phyloP scores from a whole-genome alignment of 805 yeast species.

The Candida pini region DNA sequence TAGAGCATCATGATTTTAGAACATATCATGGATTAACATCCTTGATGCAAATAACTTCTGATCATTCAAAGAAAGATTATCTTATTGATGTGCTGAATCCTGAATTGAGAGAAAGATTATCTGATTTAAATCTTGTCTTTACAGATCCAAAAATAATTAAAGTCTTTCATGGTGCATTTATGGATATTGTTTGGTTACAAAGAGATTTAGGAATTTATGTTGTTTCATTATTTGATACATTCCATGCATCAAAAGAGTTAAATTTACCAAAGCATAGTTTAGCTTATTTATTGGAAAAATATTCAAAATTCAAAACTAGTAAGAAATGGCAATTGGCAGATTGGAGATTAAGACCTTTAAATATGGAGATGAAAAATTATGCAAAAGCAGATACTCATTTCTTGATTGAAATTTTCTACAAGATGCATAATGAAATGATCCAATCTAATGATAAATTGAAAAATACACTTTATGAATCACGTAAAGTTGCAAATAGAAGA shows the following conservation, averaged over 20 bases:
- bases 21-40: slow-evolving; percentile 88
- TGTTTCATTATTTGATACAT: slow-evolving; percentile 89
- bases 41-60: slow-evolving; percentile 85
- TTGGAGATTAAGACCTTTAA: slow-evolving; percentile 89
- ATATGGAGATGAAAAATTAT: slow-evolving; percentile 68
- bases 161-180: slow-evolving; percentile 92
- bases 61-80: slow-evolving; percentile 53
- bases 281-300: slow-evolving; percentile 75
- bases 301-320: slow-evolving; percentile 79
- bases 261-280: slow-evolving; percentile 78
- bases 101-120: slow-evolving; percentile 61
- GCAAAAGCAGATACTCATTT: slow-evolving; percentile 97
- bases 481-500: slow-evolving; percentile 73
- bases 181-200: slow-evolving; percentile 97
- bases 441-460: slow-evolving; percentile 39
- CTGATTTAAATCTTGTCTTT: slow-evolving; percentile 63
- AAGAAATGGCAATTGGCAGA: slow-evolving; percentile 95
- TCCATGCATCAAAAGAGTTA: slow-evolving; percentile 77
- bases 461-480: slow-evolving; percentile 66
- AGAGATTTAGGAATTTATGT: slow-evolving; percentile 89
- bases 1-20: slow-evolving; percentile 93
- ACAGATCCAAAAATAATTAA: slow-evolving; percentile 78
- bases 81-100: slow-evolving; percentile 73
- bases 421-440: slow-evolving; percentile 57
- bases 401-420: slow-evolving; percentile 72